Conservation (phyloP, 345 rosid species). For the Eucalyptus marginata region DNA sequence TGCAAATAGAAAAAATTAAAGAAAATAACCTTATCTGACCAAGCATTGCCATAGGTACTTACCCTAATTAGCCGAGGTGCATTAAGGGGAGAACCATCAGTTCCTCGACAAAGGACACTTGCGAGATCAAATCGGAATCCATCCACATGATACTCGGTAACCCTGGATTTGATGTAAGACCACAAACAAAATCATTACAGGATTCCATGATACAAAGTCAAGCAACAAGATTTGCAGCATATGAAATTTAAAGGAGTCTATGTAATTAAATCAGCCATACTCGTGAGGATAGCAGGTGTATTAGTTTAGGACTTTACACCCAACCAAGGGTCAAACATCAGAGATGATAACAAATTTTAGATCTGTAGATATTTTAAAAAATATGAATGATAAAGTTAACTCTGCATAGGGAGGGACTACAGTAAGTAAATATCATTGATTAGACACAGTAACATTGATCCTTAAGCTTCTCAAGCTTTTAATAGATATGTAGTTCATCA, state of each 20-base stretch:
- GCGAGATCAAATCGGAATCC: slow-evolving; percentile 97
- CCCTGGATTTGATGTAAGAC: slow-evolving; percentile 30
- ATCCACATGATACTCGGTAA: slow-evolving; percentile 76
- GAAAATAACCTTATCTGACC: not conserved
- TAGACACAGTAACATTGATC: not conserved
- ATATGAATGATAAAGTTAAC: not conserved
- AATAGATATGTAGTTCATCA: not conserved
- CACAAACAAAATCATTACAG: not conserved
- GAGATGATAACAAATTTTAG: not conserved
- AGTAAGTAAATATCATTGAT: not conserved
- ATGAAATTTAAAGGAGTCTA: not conserved
- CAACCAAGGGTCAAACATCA: not conserved
- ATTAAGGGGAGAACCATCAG: slow-evolving; percentile 78
- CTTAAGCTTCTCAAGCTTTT: not conserved
- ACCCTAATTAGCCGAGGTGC: slow-evolving; percentile 84
- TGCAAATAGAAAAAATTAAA: not conserved
- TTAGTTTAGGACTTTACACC: not conserved
- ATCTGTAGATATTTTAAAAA: not conserved
- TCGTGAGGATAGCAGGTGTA: not conserved
- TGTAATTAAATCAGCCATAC: not conserved
- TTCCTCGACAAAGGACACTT: slow-evolving; percentile 87
- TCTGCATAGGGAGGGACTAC: not conserved
- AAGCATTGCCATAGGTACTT: not conserved
- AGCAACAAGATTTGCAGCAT: not conserved
- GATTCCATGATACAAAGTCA: not conserved